phyloP scores from a whole-genome alignment of 331 rosid species.

The Erythrophleum ivorense region DNA sequence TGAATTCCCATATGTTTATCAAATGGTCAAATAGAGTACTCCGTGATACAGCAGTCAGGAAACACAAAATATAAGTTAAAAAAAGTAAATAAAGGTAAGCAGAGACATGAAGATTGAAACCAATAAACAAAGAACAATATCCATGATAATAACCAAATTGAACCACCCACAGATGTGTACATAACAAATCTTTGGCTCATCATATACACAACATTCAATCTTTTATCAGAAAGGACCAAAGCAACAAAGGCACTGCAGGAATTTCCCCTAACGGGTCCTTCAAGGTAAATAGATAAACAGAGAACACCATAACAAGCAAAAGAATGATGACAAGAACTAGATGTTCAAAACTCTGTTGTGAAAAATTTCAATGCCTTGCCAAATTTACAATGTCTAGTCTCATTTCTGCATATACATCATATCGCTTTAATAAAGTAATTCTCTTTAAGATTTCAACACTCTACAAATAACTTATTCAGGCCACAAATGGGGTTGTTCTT shows the following conservation, averaged over 20 bases:
- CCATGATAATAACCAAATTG: conserved; percentile 10
- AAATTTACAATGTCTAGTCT: conserved; percentile 15
- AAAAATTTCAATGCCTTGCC: conserved; percentile 16
- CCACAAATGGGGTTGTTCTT: conserved; percentile 13
- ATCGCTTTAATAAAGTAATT: not conserved
- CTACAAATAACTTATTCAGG: conserved; percentile 18
- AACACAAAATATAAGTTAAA: conserved; percentile 33
- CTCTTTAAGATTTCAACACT: not conserved
- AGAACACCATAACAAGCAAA: conserved; percentile 1
- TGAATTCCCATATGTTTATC: conserved; percentile 92
- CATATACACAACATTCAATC: not conserved
- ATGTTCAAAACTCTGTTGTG: not conserved
- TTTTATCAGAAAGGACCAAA: conserved; percentile 26
- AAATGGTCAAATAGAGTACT: conserved; percentile 84
- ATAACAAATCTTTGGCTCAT: conserved; percentile 24
- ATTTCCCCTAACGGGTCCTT: not conserved
- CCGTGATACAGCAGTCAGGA: conserved; percentile 74
- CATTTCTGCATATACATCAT: conserved; percentile 1
- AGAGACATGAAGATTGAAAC: conserved; percentile 10
- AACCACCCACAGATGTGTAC: not conserved
- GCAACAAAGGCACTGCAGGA: conserved; percentile 5
- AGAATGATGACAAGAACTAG: not conserved
- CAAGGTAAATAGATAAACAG: not conserved
- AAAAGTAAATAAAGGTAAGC: not conserved
- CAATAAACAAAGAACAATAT: conserved; percentile 8